These are phyloP conservation scores for Tuber borchii DNA, from an alignment of 495 filamentous ascomycete genomes.

Conservation along the genomic window DNA sequence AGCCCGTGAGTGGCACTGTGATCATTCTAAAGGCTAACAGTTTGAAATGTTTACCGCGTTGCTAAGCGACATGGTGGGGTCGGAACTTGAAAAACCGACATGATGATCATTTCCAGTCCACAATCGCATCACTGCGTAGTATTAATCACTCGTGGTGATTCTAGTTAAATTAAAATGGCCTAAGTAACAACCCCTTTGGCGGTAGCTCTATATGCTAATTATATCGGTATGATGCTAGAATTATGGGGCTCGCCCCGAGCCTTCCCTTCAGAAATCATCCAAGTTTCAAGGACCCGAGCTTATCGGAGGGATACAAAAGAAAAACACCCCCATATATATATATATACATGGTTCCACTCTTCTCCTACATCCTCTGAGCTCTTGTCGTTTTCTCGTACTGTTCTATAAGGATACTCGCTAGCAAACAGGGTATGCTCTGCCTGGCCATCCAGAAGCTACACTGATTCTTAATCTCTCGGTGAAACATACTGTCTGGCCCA, in stretches of 20 bases:
- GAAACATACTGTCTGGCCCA: slow-evolving; percentile 79
- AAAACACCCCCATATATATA: background rate
- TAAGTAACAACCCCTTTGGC: background rate
- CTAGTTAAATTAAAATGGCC: background rate
- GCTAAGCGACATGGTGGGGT: background rate
- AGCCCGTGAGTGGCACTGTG: background rate
- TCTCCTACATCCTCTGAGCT: slow-evolving; percentile 39
- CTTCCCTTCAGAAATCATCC: background rate
- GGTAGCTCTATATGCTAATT: background rate
- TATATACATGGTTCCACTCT: background rate
- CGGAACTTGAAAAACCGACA: background rate
- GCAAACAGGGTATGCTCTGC: slow-evolving; percentile 84
- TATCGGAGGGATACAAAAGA: background rate
- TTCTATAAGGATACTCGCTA: slow-evolving; percentile 51
- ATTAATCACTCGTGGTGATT: background rate
- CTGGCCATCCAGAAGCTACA: slow-evolving; percentile 91
- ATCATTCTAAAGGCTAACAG: background rate
- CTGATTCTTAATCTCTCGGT: slow-evolving; percentile 68
- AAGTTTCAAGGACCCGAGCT: background rate
- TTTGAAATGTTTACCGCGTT: background rate
- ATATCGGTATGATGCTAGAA: background rate
- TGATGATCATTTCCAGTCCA: background rate
- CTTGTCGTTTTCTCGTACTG: slow-evolving; percentile 68
- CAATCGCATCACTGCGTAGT: background rate
- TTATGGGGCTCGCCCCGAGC: background rate